These are phyloP conservation scores for Epichloe coenophiala DNA, from an alignment of 2,329 filamentous ascomycete genomes.

Conservation along the genomic window DNA sequence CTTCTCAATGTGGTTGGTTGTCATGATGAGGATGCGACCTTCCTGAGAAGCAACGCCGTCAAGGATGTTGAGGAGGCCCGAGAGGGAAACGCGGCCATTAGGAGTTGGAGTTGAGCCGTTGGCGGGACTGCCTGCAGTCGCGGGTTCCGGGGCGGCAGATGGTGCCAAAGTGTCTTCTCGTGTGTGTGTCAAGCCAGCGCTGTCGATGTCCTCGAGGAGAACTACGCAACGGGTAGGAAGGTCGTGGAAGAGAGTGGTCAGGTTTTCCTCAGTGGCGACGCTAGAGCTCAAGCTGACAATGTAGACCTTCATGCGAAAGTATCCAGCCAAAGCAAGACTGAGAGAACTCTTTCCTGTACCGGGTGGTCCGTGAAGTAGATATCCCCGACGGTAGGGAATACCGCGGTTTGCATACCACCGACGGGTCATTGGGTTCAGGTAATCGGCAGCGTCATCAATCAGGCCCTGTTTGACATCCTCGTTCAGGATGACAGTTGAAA, in stretches of 20 bases:
- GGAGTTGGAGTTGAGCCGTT: slow-evolving; percentile 2
- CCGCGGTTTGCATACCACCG: slow-evolving; percentile 77
- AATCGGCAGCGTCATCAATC: slow-evolving; percentile 47
- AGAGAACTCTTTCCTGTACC: slow-evolving; percentile 69
- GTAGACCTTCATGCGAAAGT: slow-evolving; percentile 58
- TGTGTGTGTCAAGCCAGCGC: slow-evolving; percentile 53
- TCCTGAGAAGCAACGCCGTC: slow-evolving; percentile 58
- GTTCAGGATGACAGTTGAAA: slow-evolving; percentile 52
- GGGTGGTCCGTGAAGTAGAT: slow-evolving; percentile 67
- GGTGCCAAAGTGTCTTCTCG: slow-evolving; percentile 22
- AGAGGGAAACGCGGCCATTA: slow-evolving; percentile 46
- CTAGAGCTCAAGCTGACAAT: slow-evolving; percentile 55
- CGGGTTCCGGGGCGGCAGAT: slow-evolving; percentile 2
- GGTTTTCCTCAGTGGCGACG: slow-evolving; percentile 49
- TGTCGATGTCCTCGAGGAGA: slow-evolving; percentile 65
- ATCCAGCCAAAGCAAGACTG: slow-evolving; percentile 55
- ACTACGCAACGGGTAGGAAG: slow-evolving; percentile 60
- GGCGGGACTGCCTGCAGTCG: slow-evolving; percentile 3
- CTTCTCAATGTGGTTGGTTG: slow-evolving; percentile 49
- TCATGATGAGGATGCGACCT: slow-evolving; percentile 51
- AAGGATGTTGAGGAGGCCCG: slow-evolving; percentile 67
- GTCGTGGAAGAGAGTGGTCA: slow-evolving; percentile 49
- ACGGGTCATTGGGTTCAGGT: slow-evolving; percentile 46
- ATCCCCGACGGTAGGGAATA: slow-evolving; percentile 75
- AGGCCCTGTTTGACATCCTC: slow-evolving; percentile 46